Evolutionary conservation across 2,329 filamentous ascomycete species (phyloP).

Genomic region (Diplodia intermedia): DNA sequence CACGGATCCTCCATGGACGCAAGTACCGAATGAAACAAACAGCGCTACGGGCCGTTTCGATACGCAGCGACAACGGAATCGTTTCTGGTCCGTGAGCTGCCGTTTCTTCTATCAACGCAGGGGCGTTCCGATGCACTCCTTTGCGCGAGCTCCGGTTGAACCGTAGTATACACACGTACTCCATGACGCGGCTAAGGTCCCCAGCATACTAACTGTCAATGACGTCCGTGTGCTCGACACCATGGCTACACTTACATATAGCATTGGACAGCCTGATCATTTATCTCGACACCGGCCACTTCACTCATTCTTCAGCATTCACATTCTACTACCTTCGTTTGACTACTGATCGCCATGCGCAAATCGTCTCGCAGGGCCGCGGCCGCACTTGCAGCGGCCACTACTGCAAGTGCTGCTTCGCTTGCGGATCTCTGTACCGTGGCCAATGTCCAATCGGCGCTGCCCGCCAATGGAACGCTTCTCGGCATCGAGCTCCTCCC

Average conservation of each 20-base stretch:
- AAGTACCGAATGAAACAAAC: not conserved
- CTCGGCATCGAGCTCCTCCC: slow-evolving; percentile 52
- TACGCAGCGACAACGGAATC: not conserved
- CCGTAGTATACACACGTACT: slow-evolving; percentile 9
- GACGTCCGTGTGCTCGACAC: not conserved
- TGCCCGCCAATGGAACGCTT: slow-evolving; percentile 53
- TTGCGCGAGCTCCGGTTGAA: not conserved
- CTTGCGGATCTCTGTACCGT: slow-evolving; percentile 54
- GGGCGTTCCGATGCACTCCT: not conserved
- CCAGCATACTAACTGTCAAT: not conserved
- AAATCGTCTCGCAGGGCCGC: slow-evolving; percentile 28
- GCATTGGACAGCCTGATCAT: not conserved
- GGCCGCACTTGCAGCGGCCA: slow-evolving; percentile 27
- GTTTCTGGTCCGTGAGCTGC: not conserved
- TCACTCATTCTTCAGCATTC: not conserved
- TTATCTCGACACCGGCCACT: not conserved
- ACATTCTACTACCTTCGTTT: slow-evolving; percentile 7
- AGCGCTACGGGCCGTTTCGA: not conserved
- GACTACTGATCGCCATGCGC: slow-evolving; percentile 30
- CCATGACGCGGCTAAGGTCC: slow-evolving; percentile 13
- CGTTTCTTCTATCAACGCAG: not conserved
- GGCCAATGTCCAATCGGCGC: slow-evolving; percentile 51
- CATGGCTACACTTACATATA: slow-evolving; percentile 2
- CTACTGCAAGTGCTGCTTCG: slow-evolving; percentile 36
- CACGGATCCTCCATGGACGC: not conserved